These are phyloP conservation scores for Pseudocercospora eumusae DNA, from an alignment of 2,329 filamentous ascomycete species.

Conservation along the genomic window DNA sequence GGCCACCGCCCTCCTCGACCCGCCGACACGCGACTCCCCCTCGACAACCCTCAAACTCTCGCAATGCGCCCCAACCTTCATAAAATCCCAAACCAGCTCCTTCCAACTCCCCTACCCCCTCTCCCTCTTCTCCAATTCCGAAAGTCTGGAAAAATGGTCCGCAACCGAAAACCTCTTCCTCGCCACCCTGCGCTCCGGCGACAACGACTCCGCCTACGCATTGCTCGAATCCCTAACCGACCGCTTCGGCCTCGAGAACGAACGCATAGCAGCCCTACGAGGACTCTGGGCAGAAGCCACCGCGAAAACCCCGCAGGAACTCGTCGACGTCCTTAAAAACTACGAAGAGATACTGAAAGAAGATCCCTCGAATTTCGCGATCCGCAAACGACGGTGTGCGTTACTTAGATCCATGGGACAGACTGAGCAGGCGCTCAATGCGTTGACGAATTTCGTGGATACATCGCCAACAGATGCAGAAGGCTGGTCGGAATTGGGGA, in stretches of 20 bases:
- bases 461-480: constrained; percentile 87
- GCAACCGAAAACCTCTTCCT: constrained; percentile 85
- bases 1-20: constrained; percentile 31
- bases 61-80: constrained; percentile 47
- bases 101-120: constrained; percentile 52
- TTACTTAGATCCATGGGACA: constrained; percentile 74
- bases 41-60: constrained; percentile 49
- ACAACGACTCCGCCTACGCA: constrained; percentile 73
- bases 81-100: constrained; percentile 40
- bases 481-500: constrained; percentile 87
- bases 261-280: constrained; percentile 78
- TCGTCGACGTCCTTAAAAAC: constrained; percentile 70
- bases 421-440: constrained; percentile 69
- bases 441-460: constrained; percentile 74
- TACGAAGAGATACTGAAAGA: constrained; percentile 75
- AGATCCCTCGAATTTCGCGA: constrained; percentile 77
- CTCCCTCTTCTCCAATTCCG: constrained; percentile 54
- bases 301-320: constrained; percentile 64
- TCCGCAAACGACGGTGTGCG: constrained; percentile 81
- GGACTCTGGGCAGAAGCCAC: constrained; percentile 84
- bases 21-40: constrained; percentile 45
- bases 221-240: constrained; percentile 73
- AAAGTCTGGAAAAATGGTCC: constrained; percentile 79
- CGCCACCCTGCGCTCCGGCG: constrained; percentile 78
- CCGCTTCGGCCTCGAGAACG: constrained; percentile 81